These are phyloP conservation scores for Conringia planisiliqua DNA, from an alignment of 345 rosid species.

Conservation along the genomic window DNA sequence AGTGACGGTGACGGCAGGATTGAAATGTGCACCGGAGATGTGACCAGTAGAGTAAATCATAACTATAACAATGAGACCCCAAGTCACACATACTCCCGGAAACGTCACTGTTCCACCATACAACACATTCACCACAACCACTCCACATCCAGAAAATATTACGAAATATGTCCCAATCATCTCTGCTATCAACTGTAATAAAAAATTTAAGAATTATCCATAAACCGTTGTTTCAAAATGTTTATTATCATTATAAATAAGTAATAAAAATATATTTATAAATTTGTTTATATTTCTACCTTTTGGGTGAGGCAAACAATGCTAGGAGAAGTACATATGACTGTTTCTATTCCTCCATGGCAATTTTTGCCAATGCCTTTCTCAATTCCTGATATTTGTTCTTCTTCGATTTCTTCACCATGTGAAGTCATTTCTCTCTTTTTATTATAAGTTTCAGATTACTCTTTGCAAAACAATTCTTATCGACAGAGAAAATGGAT, in stretches of 20 bases:
- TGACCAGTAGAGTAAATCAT: constrained; percentile 70
- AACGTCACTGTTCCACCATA: constrained; percentile 52
- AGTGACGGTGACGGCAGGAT: constrained; percentile 70
- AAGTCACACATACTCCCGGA: constrained; percentile 59
- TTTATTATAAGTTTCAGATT: not conserved
- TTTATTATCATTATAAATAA: not conserved
- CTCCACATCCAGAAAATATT: constrained; percentile 70
- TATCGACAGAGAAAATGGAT: not conserved
- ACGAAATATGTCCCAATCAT: constrained; percentile 64
- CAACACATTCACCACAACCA: constrained; percentile 60
- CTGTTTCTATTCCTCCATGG: constrained; percentile 21
- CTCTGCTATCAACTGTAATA: constrained; percentile 58
- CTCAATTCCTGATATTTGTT: constrained; percentile 30
- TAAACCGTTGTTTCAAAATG: not conserved
- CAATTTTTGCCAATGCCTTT: constrained; percentile 9
- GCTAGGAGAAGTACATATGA: constrained; percentile 28
- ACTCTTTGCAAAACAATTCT: not conserved
- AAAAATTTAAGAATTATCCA: no score
- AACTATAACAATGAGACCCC: constrained; percentile 77
- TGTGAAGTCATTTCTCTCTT: not conserved
- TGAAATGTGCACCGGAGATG: constrained; percentile 83
- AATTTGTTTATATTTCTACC: not conserved
- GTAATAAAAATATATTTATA: not conserved
- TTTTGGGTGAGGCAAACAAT: constrained; percentile 33
- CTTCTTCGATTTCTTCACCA: constrained; percentile 24